Base-by-base conservation (phyloP, 2,329 filamentous ascomycete species). In the Arthrobotrys megalospora region DNA sequence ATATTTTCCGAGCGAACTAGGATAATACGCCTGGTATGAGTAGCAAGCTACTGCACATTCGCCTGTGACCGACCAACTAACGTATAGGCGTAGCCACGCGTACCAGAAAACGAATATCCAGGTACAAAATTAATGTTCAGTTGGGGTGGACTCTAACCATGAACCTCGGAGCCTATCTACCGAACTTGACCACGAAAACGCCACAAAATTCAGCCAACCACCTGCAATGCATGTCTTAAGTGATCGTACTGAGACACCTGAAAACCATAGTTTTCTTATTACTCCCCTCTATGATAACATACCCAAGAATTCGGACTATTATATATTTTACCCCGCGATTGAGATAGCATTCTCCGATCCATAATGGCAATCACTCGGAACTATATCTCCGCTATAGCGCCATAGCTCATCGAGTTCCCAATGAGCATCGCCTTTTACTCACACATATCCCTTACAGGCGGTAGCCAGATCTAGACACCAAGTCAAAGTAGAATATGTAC, bases 101-200 rank as follows among this genome's bases (percentile, higher is more conserved):
- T 36, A 58, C 36, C 28, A 16, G 21, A 58, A 58, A 45, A 16
- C 12, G 41, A 16, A 45, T 6, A 45, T 6, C 41, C 41, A 45
- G n/a, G 41, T 45, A 45, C 7, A 38, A 38, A 36, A 21, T 6
- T 32, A 36, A 58, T 21, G 52, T 38, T 58, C 32, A 36, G 52
- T n/a, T 36, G 32, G n/a, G 16, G n/a, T 11, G 16, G 3, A 7
- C 19, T 43, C 55, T 24, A 43, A 34, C 14, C 19, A 43, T 43
- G 55, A 60, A 60, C 19, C 14, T 43, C 55, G 55, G 55, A 60
- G 55, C 24, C 34, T 60, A 28, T 43, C 11, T 60, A 60, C 55
- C 55, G 55, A 60, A 43, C 36, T 60, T 60, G 34, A 60, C 11
- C 55, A 43, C n/a, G n/a, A 60, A 58, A 60, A 52, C 55, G 55